Evolutionary conservation across 495 filamentous ascomycete genomes (phyloP), one percentile per base, ranked within the genome.

Genomic region (Penicillium egyptiacum): DNA sequence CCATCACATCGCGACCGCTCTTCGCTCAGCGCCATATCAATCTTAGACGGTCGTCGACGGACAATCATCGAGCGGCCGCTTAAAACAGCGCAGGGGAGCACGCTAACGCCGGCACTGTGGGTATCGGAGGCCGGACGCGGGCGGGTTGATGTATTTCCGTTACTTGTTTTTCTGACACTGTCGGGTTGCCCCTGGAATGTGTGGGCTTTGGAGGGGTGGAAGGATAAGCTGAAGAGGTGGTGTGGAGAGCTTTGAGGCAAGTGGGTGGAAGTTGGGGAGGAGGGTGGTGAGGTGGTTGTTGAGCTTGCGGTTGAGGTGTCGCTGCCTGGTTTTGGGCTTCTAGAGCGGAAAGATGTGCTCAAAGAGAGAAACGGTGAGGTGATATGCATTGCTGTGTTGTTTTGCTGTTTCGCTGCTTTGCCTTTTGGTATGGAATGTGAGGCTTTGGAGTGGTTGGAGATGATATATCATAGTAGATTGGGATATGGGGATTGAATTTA

Each of bases 21-120:
- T 35, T 76, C 75, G 40, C 62, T 70, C 22, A 79, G 66, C 5
- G 67, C 69, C 54, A 75, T 55, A 53, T 79, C 76, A n/a, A 75
- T 65, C 10, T 72, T 70, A 8, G 76, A 79, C 5, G 73, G 74
- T 6, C 73, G 70, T n/a, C 69, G 71, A 20, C 75, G 73, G 26
- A 76, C 51, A 14, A 75, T 55, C 52, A 72, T 67, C 17, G 71
- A 69, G 26, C 70, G 71, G 35, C 65, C 68, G 48, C 76, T 70
- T 40, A 70, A 68, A 33, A 70, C 64, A 6, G 68, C 60, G 43
- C 68, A 63, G 55, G 63, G 59, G 14, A 66, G 58, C 14, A 66
- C 70, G 61, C 58, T 69, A 7, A 66, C 56, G 28, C 55, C 56
- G 52, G 50, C 35, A 57, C 56, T 51, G 63, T 57, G 58, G 44